Base-by-base conservation (phyloP, 2,329 filamentous ascomycete genomes). In the Aspergillus flavus region DNA sequence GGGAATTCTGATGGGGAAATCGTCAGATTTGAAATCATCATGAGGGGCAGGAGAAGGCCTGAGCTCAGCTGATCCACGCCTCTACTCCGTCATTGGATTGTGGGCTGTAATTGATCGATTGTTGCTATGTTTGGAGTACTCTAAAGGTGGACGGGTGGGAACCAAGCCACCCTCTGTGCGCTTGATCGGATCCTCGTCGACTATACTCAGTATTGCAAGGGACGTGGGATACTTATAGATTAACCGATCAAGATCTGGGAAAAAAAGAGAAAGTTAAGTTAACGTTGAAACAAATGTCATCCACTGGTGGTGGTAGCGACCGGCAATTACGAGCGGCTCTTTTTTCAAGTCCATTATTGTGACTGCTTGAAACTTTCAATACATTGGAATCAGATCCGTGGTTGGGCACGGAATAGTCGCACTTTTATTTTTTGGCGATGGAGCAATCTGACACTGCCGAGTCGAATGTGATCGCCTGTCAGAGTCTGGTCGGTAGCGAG, bases 381-480 rank as follows among this genome's bases (percentile, higher is more conserved):
- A 19, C 32, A 6, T 39, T 55, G 32, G 32, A 12, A 39, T 39
- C 50, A 55, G 30, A 39, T 21, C 30, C 30, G 32, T 54, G 52
- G 19, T 21, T 36, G 52, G 12, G 36, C 36, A n/a, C 12, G 50
- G 50, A 34, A 53, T 53, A 53, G 52, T 12, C 6, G 28, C 36
- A 26, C 36, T 23, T 55, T 55, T 55, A 26, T 39, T 55, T 55
- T 55, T 36, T n/a, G 52, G 30, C 14, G 52, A 55, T 39, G 52
- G 32, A 55, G 52, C n/a, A 26, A 55, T 55, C 10, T 55, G 52
- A 55, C 32, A 55, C 21, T 39, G 14, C 52, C 52, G 52, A 26
- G 30, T 54, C 11, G 30, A 54, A 53, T 32, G 21, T n/a, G 30
- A 54, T 54, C 50, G 28, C 50, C 52, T 34, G 52, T 55, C 32